These are phyloP conservation scores for Cordyceps javanica DNA, from an alignment of 2,329 filamentous ascomycete species.

Conservation along the genomic window DNA sequence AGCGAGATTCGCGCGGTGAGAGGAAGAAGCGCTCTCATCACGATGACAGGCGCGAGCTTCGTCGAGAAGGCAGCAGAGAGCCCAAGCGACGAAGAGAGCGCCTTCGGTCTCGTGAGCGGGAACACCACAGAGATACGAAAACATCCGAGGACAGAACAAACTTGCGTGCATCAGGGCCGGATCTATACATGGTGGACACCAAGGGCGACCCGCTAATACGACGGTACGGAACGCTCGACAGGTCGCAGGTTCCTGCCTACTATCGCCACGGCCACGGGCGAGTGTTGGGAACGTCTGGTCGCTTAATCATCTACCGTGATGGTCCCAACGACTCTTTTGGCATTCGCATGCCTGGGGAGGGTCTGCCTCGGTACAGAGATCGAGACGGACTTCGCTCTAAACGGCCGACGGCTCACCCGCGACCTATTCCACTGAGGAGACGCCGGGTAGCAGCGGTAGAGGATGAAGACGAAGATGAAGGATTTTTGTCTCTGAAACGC, in stretches of 20 bases:
- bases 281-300: constrained; percentile 59
- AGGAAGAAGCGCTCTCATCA: constrained; percentile 8
- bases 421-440: constrained; percentile 34
- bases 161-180: not conserved
- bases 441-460: constrained; percentile 15
- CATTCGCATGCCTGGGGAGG: constrained; percentile 39
- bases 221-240: constrained; percentile 67
- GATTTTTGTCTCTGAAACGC: constrained; percentile 42
- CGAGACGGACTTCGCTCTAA: constrained; percentile 17
- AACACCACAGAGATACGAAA: constrained; percentile 2
- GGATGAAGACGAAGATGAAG: constrained; percentile 27
- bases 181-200: constrained; percentile 57
- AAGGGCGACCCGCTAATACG: constrained; percentile 72
- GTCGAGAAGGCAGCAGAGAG: constrained; percentile 15
- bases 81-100: constrained; percentile 17
- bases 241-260: constrained; percentile 66
- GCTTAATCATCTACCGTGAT: constrained; percentile 61
- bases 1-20: constrained; percentile 11
- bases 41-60: constrained; percentile 15
- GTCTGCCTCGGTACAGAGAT: constrained; percentile 16
- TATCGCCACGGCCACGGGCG: constrained; percentile 61
- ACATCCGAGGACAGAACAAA: not conserved
- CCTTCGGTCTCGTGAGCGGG: constrained; percentile 1
- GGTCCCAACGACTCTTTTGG: constrained; percentile 51
- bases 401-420: constrained; percentile 26